phyloP scores from a whole-genome alignment of 768 basidiomycete species.

The Lactarius hatsudake region DNA sequence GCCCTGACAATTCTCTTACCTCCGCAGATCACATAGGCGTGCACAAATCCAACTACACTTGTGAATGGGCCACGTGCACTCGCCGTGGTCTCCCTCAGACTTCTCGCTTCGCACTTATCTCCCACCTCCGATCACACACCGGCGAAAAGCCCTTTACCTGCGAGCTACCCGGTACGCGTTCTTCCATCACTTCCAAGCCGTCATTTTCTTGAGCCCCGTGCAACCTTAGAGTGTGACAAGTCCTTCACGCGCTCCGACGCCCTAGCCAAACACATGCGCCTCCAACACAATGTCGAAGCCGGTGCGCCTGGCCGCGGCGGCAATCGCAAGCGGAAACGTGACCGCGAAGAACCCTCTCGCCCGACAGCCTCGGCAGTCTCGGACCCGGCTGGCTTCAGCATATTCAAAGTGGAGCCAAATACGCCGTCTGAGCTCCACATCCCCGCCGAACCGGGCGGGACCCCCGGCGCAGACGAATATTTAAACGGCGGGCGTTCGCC shows the following conservation, averaged over 20 bases:
- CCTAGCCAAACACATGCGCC: conserved; percentile 87
- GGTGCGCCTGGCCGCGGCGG: conserved; percentile 73
- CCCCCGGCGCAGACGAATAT: conserved; percentile 12
- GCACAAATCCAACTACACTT: conserved; percentile 82
- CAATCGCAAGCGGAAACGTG: conserved; percentile 66
- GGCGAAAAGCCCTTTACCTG: conserved; percentile 94
- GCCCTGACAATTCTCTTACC: conserved; percentile 24
- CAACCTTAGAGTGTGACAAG: conserved; percentile 75
- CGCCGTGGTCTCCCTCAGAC: conserved; percentile 82
- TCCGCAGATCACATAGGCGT: conserved; percentile 73
- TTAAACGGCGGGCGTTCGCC: conserved; percentile 28
- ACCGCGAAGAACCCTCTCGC: conserved; percentile 30
- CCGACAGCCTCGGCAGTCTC: conserved; percentile 8
- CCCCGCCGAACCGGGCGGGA: conserved; percentile 14
- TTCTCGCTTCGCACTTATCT: conserved; percentile 85
- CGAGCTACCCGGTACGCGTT: conserved; percentile 64
- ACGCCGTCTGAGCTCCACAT: conserved; percentile 14
- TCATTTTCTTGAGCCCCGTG: conserved; percentile 4
- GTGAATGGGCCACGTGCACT: conserved; percentile 83
- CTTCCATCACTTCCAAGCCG: background rate
- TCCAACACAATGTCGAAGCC: conserved; percentile 77
- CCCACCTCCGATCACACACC: conserved; percentile 89
- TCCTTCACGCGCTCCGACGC: conserved; percentile 95
- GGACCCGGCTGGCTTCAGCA: conserved; percentile 24
- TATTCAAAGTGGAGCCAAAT: conserved; percentile 28